Evolutionary conservation across 1,284 basidiomycete genomes (phyloP), one percentile per base, ranked within the genome.

Genomic region (Cerioporus squamosus): DNA sequence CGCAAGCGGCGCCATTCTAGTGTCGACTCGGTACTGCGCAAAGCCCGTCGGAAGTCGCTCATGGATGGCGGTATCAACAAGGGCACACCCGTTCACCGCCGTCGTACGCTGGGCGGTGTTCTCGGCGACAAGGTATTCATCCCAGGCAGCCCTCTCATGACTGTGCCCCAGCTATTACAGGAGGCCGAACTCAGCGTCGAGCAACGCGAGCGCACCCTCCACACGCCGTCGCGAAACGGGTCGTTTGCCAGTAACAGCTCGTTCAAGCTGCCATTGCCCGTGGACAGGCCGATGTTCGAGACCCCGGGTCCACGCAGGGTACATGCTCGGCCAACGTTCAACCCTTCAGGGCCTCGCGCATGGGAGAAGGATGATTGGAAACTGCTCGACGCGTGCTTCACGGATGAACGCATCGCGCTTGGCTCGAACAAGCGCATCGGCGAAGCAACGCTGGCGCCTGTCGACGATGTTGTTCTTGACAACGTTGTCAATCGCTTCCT

Each of bases 301-400:
- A 64, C 63, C 1, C 66, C 66, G 2, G 62, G 58, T 2, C 64
- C 65, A 0, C 51, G 55, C 38, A 54, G 44, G 14, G 60, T 56
- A 17, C 48, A 53, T 5, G 39, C 58, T 17, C 55, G 59, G 14
- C 59, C 62, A 23, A 29, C 40, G 8, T 64, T 64, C 53, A 59
- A 64, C 33, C 29, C 57, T 2, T 43, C 24, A 6, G 59, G 68
- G 49, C 44, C 63, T 71, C 62, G 75, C 15, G 76, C 73, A 39
- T 92, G 89, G 87, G 79, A 81, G 7, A 91, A 89, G 69, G 82
- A 85, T 26, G 85, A 88, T 57, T 92, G 88, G 87, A 90, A 87
- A 70, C 70, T 79, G 39, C 78, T 94, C 31, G 89, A 92, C 70
- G 82, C 82, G 24, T 94, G 91, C 68, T 87, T 93, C 63, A 86